phyloP scores from a whole-genome alignment of 2,329 filamentous ascomycete genomes.

The Xylariaceae sp. region DNA sequence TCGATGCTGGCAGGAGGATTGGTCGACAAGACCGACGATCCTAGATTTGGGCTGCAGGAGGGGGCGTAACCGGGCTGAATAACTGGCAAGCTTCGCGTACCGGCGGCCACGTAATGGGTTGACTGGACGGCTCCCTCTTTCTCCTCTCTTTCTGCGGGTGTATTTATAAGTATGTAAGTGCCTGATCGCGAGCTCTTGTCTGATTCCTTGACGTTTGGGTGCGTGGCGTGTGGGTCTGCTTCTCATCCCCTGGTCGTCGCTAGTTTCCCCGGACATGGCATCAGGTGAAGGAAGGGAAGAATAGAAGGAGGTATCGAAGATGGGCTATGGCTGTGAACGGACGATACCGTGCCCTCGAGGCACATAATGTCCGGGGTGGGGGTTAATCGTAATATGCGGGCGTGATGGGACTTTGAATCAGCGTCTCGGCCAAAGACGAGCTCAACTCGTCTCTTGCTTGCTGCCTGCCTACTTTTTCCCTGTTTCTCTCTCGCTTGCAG shows the following conservation, averaged over 20 bases:
- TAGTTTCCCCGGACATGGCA: conserved; percentile 11
- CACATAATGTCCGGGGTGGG: conserved; percentile 3
- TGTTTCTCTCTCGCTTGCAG: neutral
- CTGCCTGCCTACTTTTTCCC: conserved; percentile 1
- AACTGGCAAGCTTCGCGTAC: conserved; percentile 6
- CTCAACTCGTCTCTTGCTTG: neutral
- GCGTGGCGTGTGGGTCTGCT: conserved; percentile 13
- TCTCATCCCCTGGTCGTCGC: conserved; percentile 13
- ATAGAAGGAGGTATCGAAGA: conserved; percentile 8
- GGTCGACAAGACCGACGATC: conserved; percentile 24
- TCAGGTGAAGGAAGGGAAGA: neutral
- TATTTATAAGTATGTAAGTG: conserved; percentile 2
- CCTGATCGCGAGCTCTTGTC: conserved; percentile 15
- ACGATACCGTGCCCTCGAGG: neutral
- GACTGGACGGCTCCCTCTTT: neutral
- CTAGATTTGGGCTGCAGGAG: conserved; percentile 29
- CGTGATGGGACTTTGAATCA: conserved; percentile 1
- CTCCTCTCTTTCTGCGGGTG: conserved; percentile 10
- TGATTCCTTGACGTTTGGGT: neutral
- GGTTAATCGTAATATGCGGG: neutral
- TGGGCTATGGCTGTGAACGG: conserved; percentile 13
- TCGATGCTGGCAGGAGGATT: conserved; percentile 32
- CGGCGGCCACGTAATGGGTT: conserved; percentile 12
- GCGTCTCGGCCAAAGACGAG: conserved; percentile 3
- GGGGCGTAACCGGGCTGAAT: conserved; percentile 24